Conservation (phyloP, 1,284 basidiomycete genomes). For the Malassezia brasiliensis region DNA sequence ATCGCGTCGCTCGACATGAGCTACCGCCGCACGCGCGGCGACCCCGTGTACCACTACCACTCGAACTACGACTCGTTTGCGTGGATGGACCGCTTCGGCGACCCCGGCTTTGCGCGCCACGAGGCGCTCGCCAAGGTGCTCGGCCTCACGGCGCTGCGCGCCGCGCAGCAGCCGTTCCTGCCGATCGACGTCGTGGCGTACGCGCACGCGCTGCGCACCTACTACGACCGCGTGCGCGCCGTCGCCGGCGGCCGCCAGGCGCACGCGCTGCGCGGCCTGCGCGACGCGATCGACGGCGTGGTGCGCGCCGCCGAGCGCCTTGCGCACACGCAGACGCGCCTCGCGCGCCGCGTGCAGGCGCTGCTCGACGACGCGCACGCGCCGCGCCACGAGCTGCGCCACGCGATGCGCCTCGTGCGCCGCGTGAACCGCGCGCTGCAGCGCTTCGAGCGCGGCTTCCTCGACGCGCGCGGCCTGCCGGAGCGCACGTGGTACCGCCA, state of each 20-base stretch:
- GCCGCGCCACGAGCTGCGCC: not conserved
- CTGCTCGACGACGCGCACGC: not conserved
- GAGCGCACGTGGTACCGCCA: constrained; percentile 68
- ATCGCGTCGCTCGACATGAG: constrained; percentile 49
- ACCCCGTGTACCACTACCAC: constrained; percentile 53
- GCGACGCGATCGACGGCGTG: constrained; percentile 1
- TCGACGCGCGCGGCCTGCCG: constrained; percentile 62
- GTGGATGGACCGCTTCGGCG: constrained; percentile 67
- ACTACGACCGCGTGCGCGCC: constrained; percentile 23
- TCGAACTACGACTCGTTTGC: constrained; percentile 64
- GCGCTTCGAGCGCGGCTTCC: constrained; percentile 73
- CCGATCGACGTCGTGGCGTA: constrained; percentile 63
- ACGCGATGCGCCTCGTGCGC: constrained; percentile 50
- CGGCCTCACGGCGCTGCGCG: constrained; percentile 54
- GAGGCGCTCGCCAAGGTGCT: constrained; percentile 57
- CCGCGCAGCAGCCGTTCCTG: constrained; percentile 56
- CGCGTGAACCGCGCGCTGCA: constrained; percentile 63
- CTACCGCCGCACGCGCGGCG: constrained; percentile 31
- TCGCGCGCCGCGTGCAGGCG: not conserved
- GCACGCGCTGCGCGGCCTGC: not conserved
- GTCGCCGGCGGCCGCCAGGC: not conserved
- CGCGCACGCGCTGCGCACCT: constrained; percentile 23
- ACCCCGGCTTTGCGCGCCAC: constrained; percentile 66
- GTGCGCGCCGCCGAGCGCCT: not conserved
- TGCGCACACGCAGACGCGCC: not conserved